Conservation (phyloP, 192 early-diverging fungal genomes). For the Geranomyces variabilis region DNA sequence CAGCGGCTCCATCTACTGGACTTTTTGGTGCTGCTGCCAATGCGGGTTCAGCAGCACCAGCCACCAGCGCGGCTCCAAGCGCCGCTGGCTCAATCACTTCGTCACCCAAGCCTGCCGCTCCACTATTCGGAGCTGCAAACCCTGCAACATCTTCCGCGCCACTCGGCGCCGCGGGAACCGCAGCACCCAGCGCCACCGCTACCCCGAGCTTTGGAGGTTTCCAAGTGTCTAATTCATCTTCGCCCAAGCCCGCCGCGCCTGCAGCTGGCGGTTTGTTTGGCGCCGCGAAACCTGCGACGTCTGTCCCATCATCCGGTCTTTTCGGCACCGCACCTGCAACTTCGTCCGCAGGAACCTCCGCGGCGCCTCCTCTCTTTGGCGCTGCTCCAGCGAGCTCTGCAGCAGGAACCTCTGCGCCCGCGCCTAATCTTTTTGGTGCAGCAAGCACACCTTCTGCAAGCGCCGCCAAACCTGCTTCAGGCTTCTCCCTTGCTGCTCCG, state of each 20-base stretch:
- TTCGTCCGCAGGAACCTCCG: conserved; percentile 1
- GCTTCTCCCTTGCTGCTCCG: conserved; percentile 16
- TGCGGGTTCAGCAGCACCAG: conserved; percentile 13
- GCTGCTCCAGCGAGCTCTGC: conserved; percentile 31
- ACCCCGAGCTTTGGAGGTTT: background rate
- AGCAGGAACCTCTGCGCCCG: conserved; percentile 22
- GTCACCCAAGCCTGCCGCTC: background rate
- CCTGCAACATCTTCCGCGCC: conserved; percentile 1
- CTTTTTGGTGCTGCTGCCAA: background rate
- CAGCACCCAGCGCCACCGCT: background rate
- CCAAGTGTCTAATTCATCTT: too few species aligned
- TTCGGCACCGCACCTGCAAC: conserved; percentile 32
- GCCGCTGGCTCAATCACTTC: background rate
- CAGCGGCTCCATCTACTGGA: conserved; percentile 16
- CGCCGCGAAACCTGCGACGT: conserved; percentile 1
- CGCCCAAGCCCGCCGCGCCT: too few species aligned
- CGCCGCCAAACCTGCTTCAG: background rate
- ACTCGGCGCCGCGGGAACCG: too few species aligned
- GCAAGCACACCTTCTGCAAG: background rate
- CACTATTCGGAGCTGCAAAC: background rate
- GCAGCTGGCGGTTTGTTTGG: background rate
- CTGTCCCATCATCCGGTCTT: conserved; percentile 40
- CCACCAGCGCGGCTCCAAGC: conserved; percentile 19
- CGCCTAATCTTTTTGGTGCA: conserved; percentile 27
- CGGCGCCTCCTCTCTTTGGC: conserved; percentile 36